Base-by-base conservation (phyloP, 352 stramenopile species). In the Phytophthora pistaciae region DNA sequence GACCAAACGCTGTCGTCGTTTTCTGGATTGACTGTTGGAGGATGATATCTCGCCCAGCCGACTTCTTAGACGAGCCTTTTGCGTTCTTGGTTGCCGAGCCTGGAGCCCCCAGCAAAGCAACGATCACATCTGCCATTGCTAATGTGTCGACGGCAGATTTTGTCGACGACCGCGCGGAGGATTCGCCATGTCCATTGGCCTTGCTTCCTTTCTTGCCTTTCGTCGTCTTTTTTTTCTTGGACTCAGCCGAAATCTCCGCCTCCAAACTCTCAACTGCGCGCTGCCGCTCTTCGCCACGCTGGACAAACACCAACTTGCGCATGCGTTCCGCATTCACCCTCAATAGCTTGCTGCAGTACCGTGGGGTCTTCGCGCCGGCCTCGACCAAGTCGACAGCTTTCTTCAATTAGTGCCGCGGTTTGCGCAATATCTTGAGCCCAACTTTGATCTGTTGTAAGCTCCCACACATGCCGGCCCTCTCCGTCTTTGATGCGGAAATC, bases 121-220 rank as follows among this genome's bases (percentile, higher is more conserved):
- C 21, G 16, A 67, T 13, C 50, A 67, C 29, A 16, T 33, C 25
- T 18, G 25, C 3, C 2, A 44, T 58, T 59, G 36, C 16, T 23
- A 52, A 60, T 11, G 25, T 53, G n/a, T 59, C 56, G 23, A 9
- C 36, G 3, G 40, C 33, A 31, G 59, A 27, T 20, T 23, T 21
- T 20, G 21, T 63, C 56, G 33, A 56, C 56, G 10, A 60, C 4
- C 44, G 9, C 44, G 20, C 3, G 4, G 44, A 4, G 3, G 14
- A 13, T 23, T 44, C 36, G 3, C 36, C 36, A 18, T 44, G 36
- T 5, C 13, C 36, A 52, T 52, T 52, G 59, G 50, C 67, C 72
- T 29, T 66, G 70, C 3, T 20, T 64, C 64, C 64, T 20, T 68
- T 68, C 56, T 74, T 78, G 44, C 64, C 72, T 20, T 64, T 69